Evolutionary conservation across 345 rosid species (phyloP), one percentile per base, ranked within the genome.

Genomic region (Microthlaspi erraticum): DNA sequence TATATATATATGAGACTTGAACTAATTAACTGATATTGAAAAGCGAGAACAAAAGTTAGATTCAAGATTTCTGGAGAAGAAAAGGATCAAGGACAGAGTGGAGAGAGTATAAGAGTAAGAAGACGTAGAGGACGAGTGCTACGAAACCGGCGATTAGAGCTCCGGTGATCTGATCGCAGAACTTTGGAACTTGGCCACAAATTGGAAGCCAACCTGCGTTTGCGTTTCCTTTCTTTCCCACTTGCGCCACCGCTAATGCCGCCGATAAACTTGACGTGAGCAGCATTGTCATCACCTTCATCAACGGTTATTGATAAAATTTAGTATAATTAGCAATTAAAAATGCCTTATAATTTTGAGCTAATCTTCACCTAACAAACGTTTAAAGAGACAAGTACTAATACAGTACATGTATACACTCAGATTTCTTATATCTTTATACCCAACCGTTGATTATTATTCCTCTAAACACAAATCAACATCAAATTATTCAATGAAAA

Each of bases 131-230:
- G 34, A 83, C 20, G n/a, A 86, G 69, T 39, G 79, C 86, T 2
- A 86, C 61, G 51, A 86, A 88, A 20, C 83, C 91, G 18, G 86
- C 84, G 42, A 68, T 76, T 20, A 93, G 72, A 36, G 96, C 88
- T 61, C 82, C 88, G 4, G 80, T 85, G 8, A 86, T 78, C n/a
- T 86, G 96, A 77, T 86, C 71, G 58, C 96, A 87, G 48, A 77
- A 87, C 42, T 81, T 81, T 18, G 83, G 78, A 51, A 90, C 85
- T 77, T 84, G 93, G 38, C 82, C 82, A 45, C 97, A 93, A 41
- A 88, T 81, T 0, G 94, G 97, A 37, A 81, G 80, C 97, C 98
- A 91, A 9, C 94, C 96, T 23, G 94, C 88, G 9, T 49, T 68
- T 12, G 92, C 73, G 71, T 83, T 86, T 48, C 97, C 92, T 70